These are phyloP conservation scores for Aristolochia californica DNA, from an alignment of 164 flowering plant species.

Conservation along the genomic window DNA sequence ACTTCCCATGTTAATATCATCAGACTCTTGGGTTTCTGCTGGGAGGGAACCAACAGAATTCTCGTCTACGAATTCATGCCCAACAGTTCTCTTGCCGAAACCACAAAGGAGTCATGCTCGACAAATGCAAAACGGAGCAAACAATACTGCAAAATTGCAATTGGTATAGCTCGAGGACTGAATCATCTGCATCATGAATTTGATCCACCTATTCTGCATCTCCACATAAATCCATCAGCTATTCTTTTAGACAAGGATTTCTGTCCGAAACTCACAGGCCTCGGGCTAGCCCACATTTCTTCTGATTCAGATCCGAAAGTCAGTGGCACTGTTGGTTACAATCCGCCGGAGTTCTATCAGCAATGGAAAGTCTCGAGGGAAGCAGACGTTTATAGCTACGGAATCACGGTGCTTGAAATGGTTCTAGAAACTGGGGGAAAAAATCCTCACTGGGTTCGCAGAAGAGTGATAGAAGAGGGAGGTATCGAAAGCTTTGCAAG, in stretches of 20 bases:
- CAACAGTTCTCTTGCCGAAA: constrained; percentile 6
- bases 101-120: neutral
- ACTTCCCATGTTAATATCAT: constrained; percentile 5
- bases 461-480: neutral
- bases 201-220: constrained; percentile 2
- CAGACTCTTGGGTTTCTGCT: constrained; percentile 7
- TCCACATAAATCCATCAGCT: constrained; percentile 6
- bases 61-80: constrained; percentile 8
- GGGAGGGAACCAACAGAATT: neutral
- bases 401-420: constrained; percentile 6
- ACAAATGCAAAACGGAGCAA: neutral
- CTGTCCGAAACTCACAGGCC: constrained; percentile 4
- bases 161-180: constrained; percentile 6
- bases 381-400: constrained; percentile 9
- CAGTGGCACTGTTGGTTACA: constrained; percentile 7
- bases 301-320: neutral
- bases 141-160: neutral
- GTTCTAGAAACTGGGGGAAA: neutral
- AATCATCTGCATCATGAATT: constrained; percentile 7
- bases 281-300: constrained; percentile 4
- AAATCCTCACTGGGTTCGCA: neutral
- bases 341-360: constrained; percentile 3
- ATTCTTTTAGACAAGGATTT: constrained; percentile 6
- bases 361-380: constrained; percentile 1
- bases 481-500: neutral